Percentiles rank a stretch among this genome's conserved stretches.
Conservation (phyloP, 2,329 filamentous ascomycete genomes). For the Hypoxylon sp. region DNA sequence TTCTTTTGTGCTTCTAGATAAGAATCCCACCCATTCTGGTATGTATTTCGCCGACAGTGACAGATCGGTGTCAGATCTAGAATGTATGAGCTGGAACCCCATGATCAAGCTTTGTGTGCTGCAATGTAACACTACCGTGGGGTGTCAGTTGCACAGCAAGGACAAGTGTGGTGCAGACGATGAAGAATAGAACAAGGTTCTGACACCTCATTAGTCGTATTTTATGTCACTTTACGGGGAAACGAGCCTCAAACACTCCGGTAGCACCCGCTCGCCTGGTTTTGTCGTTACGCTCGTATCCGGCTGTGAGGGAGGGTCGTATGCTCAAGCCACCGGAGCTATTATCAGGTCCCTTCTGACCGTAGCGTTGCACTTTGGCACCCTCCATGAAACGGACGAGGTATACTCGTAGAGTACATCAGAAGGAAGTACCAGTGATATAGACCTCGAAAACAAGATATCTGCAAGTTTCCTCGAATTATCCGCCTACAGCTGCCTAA, state of each 20-base stretch:
- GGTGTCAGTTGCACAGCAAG: background rate
- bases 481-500: background rate
- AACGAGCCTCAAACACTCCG: conserved; percentile 2
- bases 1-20: background rate
- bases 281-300: background rate
- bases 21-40: background rate
- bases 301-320: background rate
- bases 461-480: background rate
- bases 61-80: conserved; percentile 15
- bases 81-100: background rate
- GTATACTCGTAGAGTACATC: background rate
- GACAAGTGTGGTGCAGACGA: conserved; percentile 4
- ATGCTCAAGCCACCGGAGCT: conserved; percentile 18
- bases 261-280: too few species aligned
- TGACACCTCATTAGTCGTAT: conserved; percentile 1
- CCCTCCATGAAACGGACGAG: background rate
- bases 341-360: conserved; percentile 6
- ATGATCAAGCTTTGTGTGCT: conserved; percentile 9
- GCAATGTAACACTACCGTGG: conserved; percentile 27
- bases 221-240: conserved; percentile 5
- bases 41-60: background rate
- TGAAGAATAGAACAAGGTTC: conserved; percentile 9
- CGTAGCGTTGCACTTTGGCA: conserved; percentile 1
- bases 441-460: conserved; percentile 2
- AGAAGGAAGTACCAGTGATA: background rate